Conservation (phyloP, 169 alveolate genomes). For the Toxoplasma gondii region DNA sequence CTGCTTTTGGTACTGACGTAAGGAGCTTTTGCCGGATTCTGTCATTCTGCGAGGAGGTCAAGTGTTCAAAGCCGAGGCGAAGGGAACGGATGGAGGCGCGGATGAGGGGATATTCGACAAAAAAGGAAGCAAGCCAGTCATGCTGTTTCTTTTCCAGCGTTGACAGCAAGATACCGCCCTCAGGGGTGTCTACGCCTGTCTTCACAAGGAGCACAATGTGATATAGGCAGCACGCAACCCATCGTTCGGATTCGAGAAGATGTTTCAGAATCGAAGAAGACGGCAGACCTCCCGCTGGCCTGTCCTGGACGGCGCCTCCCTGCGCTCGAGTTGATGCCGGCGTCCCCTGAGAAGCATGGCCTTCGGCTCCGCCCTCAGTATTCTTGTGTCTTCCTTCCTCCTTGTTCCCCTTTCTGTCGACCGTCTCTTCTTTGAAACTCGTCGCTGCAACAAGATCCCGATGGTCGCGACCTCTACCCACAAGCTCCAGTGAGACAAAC, state of each 20-base stretch:
- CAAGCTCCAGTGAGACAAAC: background rate
- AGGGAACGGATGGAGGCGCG: background rate
- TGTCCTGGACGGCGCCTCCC: background rate
- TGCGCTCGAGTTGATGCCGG: background rate
- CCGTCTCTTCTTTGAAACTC: background rate
- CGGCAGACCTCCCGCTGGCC: background rate
- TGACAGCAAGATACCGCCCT: background rate
- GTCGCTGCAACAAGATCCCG: background rate
- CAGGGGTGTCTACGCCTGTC: background rate
- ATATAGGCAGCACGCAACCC: constrained; percentile 26
- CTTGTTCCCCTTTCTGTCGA: background rate
- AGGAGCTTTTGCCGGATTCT: background rate
- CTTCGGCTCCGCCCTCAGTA: background rate
- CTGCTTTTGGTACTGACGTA: background rate
- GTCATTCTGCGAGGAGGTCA: background rate
- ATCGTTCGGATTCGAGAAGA: background rate
- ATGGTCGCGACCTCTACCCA: background rate
- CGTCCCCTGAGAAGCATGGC: background rate
- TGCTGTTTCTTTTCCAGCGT: constrained; percentile 1
- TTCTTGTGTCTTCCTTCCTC: background rate
- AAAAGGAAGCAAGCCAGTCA: constrained; percentile 10
- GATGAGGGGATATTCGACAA: background rate
- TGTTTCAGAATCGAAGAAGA: background rate
- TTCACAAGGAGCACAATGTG: background rate
- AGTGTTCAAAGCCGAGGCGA: constrained; percentile 28